A percentile compares a stretch with the other conserved stretches of the same genome.
These are phyloP conservation scores for Saccharomyces eubayanus DNA, from an alignment of 805 yeast genomes.

Conservation along the genomic window DNA sequence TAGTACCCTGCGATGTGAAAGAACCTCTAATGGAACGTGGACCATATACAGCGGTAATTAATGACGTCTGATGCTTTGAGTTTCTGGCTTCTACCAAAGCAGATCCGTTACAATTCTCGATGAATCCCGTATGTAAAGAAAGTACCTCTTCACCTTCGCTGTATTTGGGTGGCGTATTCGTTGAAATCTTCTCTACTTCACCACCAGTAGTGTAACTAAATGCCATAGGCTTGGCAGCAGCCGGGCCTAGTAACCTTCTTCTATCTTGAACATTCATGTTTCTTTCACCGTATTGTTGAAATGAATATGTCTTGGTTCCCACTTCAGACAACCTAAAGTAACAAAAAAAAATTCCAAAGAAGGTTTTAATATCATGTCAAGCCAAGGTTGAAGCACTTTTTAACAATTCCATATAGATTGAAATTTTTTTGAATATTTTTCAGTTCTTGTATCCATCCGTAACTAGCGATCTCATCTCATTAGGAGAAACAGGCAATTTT, in stretches of 20 bases:
- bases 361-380: not conserved
- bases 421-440: not conserved
- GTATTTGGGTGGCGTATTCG: slow-evolving; percentile 6
- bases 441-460: not conserved
- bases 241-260: slow-evolving; percentile 81
- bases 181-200: slow-evolving; percentile 10
- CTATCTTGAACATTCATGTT: slow-evolving; percentile 46
- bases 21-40: slow-evolving; percentile 80
- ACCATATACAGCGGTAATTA: slow-evolving; percentile 72
- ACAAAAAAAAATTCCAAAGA: too few species aligned
- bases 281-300: not conserved
- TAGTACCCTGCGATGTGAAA: slow-evolving; percentile 55
- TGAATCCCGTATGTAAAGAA: slow-evolving; percentile 55
- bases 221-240: slow-evolving; percentile 47
- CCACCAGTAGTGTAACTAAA: slow-evolving; percentile 20
- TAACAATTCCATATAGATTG: not conserved
- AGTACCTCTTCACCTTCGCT: slow-evolving; percentile 20
- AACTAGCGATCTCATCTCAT: not conserved
- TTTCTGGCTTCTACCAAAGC: slow-evolving; percentile 60
- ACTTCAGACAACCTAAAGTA: not conserved
- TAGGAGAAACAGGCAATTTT: not conserved
- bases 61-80: slow-evolving; percentile 30
- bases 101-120: slow-evolving; percentile 74
- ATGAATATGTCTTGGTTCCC: not conserved
- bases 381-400: not conserved